A percentile compares a stretch with the other conserved stretches of the same genome.
Evolutionary conservation across 225 moss, liverwort and hornwort genomes (phyloP).

Genomic region (Ulota crispa): DNA sequence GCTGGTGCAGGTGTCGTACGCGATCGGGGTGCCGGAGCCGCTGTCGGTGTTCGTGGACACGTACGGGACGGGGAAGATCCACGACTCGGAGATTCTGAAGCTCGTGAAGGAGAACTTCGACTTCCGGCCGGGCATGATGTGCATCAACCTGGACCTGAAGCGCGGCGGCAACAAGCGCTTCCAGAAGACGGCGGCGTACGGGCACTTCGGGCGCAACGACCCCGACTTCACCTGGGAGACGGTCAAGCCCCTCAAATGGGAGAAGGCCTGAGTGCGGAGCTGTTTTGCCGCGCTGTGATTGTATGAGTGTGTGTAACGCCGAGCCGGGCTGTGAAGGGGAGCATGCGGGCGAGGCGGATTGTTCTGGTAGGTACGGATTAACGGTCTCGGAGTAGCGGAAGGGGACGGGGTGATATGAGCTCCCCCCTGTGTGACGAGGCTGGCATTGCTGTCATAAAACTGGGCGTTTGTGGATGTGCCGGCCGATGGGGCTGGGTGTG

Average conservation of each 20-base stretch:
- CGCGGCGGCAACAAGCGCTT: slow-evolving; percentile 74
- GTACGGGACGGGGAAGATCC: slow-evolving; percentile 71
- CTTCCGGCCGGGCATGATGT: slow-evolving; percentile 80
- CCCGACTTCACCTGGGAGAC: slow-evolving; percentile 84
- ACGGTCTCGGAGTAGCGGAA: background rate
- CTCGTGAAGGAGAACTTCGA: slow-evolving; percentile 74
- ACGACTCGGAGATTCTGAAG: slow-evolving; percentile 59
- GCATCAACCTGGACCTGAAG: slow-evolving; percentile 74
- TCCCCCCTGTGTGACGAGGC: slow-evolving; percentile 15
- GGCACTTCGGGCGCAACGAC: slow-evolving; percentile 66
- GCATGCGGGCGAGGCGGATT: background rate
- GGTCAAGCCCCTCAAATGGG: slow-evolving; percentile 75
- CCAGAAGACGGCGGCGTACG: slow-evolving; percentile 81
- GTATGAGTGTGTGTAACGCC: background rate
- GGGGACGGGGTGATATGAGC: slow-evolving; percentile 48
- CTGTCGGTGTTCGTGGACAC: slow-evolving; percentile 84
- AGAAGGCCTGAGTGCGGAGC: slow-evolving; percentile 13
- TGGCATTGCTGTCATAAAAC: background rate
- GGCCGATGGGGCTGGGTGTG: background rate
- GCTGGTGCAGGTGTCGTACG: slow-evolving; percentile 86
- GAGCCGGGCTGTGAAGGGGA: background rate
- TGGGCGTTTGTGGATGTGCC: background rate
- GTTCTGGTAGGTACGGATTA: background rate
- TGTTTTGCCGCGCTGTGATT: no score
- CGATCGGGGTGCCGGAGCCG: slow-evolving; percentile 86